Conservation (phyloP, 805 yeast genomes). For the Kodamaea kaohsiungensis region DNA sequence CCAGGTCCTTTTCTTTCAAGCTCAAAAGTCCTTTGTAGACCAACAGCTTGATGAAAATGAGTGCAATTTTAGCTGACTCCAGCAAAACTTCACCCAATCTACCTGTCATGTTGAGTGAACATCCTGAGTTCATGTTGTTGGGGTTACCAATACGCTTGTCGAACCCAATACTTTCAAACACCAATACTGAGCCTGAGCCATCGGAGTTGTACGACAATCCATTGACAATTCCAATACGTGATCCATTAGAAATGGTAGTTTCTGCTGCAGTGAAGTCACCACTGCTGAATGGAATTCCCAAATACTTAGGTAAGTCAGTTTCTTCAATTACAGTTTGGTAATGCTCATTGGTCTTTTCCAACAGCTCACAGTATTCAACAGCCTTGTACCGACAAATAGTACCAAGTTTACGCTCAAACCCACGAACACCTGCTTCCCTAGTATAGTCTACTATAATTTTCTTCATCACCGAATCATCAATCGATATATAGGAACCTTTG, state of each 20-base stretch:
- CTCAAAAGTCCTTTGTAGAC: constrained; percentile 34
- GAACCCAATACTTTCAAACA: constrained; percentile 75
- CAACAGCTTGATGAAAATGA: constrained; percentile 68
- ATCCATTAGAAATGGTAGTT: constrained; percentile 41
- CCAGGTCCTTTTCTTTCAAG: constrained; percentile 29
- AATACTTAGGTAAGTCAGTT: constrained; percentile 62
- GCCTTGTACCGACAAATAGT: constrained; percentile 81
- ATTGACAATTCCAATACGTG: constrained; percentile 68
- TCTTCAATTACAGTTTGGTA: constrained; percentile 46
- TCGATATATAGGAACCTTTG: constrained; percentile 33
- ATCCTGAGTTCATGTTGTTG: constrained; percentile 24
- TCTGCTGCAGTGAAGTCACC: constrained; percentile 33
- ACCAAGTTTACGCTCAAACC: constrained; percentile 72
- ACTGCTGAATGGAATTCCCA: constrained; percentile 60
- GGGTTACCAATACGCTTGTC: constrained; percentile 38
- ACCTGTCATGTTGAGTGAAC: constrained; percentile 69
- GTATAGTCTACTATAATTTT: constrained; percentile 70
- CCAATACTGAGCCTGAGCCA: constrained; percentile 80
- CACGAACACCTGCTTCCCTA: constrained; percentile 84
- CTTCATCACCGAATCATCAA: constrained; percentile 57
- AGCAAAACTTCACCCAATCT: constrained; percentile 76
- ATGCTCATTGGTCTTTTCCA: constrained; percentile 13
- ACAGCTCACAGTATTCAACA: constrained; percentile 55
- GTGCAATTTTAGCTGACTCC: constrained; percentile 80
- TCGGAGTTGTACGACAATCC: constrained; percentile 86